Base-by-base conservation (phyloP, 2,329 filamentous ascomycete species). In the Tolypocladium guangdongense region DNA sequence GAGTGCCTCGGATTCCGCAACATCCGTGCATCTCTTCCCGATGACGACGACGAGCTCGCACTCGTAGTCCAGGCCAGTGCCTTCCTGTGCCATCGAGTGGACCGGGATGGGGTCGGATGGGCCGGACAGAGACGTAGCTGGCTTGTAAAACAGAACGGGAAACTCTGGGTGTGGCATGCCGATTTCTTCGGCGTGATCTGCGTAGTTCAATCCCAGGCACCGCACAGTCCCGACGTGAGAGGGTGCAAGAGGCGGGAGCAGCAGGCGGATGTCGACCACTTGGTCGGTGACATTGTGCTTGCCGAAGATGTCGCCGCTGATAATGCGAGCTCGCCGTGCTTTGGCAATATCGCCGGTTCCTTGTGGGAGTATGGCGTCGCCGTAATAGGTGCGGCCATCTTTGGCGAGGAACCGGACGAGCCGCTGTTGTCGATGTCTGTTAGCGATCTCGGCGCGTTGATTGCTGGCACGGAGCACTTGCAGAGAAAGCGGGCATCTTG, bases 31-130 rank as follows among this genome's bases (percentile, higher is more conserved):
- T 55, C 78, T 72, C 67, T 83, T 85, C 27, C 86, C 85, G 57
- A 91, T 88, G 10, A 91, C 74, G 38, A 82, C 75, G 16, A 90
- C 84, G 7, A 92, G 76, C 70, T 92, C 88, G 65, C 86, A 88
- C 70, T 92, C 88, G 68, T 91, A 91, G 69, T 91, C 88, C 20
- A 89, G 71, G 0, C 83, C 83, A n/a, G 73, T 71, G 49, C 74
- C 75, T 56, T 84, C 75, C 67, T 90, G 87, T 0, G 84, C 86
- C 55, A 87, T 71, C 2, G 69, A 62, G 24, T 82, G 80, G 37
- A 92, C 74, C 2, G 85, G 84, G 51, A 90, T 84, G 1, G 82
- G 73, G 59, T 87, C 83, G 2, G 68, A 73, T 0, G 86, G 86
- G 2, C 85, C 86, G 0, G 78, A 67, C 27, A 90, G 74, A 0